Evolutionary conservation across 345 rosid species (phyloP).

Genomic region (Eucalyptus pauciflora): DNA sequence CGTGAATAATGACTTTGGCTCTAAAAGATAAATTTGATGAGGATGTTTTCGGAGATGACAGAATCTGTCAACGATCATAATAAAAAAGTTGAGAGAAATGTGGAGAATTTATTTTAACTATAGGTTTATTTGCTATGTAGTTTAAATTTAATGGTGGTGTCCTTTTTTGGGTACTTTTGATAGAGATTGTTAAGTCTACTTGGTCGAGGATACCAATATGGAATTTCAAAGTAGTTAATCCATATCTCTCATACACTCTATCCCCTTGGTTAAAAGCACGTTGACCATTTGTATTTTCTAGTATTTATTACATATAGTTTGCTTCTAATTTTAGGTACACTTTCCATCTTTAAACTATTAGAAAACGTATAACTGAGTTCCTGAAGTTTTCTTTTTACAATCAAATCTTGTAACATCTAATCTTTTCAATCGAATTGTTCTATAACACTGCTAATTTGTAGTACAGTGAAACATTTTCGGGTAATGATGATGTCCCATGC

Average conservation of each 20-base stretch:
- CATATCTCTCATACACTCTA: not conserved
- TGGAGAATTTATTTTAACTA: not conserved
- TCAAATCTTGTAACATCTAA: not conserved
- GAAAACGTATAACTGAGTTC: not conserved
- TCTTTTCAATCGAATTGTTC: not conserved
- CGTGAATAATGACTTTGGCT: not conserved
- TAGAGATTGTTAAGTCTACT: not conserved
- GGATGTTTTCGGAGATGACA: not conserved
- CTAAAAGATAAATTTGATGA: not conserved
- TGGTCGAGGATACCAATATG: not conserved
- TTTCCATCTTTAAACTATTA: not conserved
- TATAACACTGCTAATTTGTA: not conserved
- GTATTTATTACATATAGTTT: not conserved
- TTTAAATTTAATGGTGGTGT: not conserved
- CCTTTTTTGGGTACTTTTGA: not conserved
- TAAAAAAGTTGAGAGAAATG: not conserved
- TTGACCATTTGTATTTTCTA: not conserved
- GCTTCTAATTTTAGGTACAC: not conserved
- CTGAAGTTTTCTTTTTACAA: not conserved
- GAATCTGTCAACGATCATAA: not conserved
- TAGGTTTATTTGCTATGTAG: not conserved
- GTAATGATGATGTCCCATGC: too few species aligned
- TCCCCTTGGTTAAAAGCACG: not conserved
- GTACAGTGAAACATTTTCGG: too few species aligned
- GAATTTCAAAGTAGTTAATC: not conserved